Evolutionary conservation across 2,329 filamentous ascomycete genomes (phyloP).

Genomic region (Fusarium burgessii): DNA sequence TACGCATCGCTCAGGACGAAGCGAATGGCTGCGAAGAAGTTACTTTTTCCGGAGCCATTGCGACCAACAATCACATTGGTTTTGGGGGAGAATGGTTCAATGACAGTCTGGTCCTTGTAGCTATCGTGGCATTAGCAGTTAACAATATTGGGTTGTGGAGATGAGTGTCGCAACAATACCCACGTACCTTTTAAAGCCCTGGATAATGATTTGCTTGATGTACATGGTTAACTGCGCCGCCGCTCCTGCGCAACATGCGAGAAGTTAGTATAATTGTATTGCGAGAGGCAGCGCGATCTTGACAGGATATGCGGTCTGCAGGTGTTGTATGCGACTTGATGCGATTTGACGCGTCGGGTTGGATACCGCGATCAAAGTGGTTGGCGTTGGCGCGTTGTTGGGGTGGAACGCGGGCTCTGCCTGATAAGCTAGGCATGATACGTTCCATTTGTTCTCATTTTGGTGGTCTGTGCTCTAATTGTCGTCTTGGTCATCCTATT

Average conservation of each 20-base stretch:
- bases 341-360: constrained; percentile 47
- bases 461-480: constrained; percentile 34
- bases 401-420: constrained; percentile 39
- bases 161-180: constrained; percentile 1
- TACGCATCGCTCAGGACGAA: constrained; percentile 99
- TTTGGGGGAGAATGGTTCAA: constrained; percentile 96
- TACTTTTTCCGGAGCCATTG: constrained; percentile 99
- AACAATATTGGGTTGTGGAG: constrained; percentile 3
- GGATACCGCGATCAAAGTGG: constrained; percentile 46
- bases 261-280: constrained; percentile 40
- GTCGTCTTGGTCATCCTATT: constrained; percentile 2
- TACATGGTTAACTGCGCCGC: constrained; percentile 75
- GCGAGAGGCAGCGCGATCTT: constrained; percentile 43
- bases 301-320: constrained; percentile 34
- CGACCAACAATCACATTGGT: constrained; percentile 99
- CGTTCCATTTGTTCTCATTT: background rate
- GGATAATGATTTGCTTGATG: constrained; percentile 99
- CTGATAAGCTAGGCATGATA: constrained; percentile 34
- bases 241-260: constrained; percentile 55
- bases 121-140: constrained; percentile 59
- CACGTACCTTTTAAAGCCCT: constrained; percentile 96
- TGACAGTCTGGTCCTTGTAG: constrained; percentile 99
- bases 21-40: constrained; percentile 98
- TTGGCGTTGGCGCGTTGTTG: constrained; percentile 46
- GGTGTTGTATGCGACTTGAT: constrained; percentile 42